Evolutionary conservation across 768 basidiomycete species (phyloP).

Genomic region (Serendipita sp.): DNA sequence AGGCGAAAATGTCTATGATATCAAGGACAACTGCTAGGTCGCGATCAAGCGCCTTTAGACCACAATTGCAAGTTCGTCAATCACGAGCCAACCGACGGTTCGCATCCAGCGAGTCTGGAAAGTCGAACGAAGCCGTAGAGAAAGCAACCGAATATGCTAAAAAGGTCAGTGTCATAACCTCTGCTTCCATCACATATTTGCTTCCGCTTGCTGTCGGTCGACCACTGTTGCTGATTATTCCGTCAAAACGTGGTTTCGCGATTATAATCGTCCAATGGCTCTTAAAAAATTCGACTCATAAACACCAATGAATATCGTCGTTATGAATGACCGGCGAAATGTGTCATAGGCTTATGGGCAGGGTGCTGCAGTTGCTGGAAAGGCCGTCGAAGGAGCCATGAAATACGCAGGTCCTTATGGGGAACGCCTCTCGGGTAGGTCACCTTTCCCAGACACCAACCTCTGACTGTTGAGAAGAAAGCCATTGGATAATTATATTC

Average conservation of each 20-base stretch:
- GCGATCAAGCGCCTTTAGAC: background rate
- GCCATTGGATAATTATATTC: background rate
- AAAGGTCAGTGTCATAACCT: background rate
- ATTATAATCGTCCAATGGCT: background rate
- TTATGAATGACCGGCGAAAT: background rate
- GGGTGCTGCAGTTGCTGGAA: slow-evolving; percentile 22
- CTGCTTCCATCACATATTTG: background rate
- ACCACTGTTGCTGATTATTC: background rate
- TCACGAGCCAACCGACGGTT: background rate
- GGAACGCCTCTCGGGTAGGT: slow-evolving; percentile 21
- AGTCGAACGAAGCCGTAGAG: background rate
- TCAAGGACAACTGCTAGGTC: background rate
- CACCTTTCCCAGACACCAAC: no score
- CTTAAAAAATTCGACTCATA: no score
- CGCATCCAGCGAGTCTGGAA: background rate
- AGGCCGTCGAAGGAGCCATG: slow-evolving; percentile 34
- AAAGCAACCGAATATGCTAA: slow-evolving; percentile 1
- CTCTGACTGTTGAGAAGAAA: background rate
- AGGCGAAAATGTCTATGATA: background rate
- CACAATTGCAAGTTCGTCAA: background rate
- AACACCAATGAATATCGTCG: no score
- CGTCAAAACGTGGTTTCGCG: background rate
- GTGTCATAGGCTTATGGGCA: slow-evolving; percentile 29
- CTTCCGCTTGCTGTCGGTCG: background rate
- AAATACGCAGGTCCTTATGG: slow-evolving; percentile 33